phyloP scores from a whole-genome alignment of 352 stramenopile genomes.

The Phytopythium montanum region DNA sequence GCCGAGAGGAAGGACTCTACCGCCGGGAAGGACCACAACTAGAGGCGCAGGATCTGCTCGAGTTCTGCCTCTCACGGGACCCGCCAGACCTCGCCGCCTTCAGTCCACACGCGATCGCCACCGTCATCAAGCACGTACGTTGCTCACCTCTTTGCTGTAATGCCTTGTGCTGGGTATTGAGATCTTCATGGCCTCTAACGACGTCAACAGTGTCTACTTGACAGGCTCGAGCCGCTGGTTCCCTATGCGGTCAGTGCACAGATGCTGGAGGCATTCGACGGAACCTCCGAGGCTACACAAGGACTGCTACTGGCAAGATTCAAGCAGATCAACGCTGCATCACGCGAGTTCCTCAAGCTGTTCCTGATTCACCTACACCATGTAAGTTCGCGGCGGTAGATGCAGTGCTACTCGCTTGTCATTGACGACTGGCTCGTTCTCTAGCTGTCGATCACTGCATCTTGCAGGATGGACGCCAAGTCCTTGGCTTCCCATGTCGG shows the following conservation, averaged over 20 bases:
- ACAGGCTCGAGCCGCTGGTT: slow-evolving; percentile 41
- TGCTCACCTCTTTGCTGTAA: too few relatives aligned
- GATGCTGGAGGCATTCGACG: slow-evolving; percentile 24
- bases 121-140: slow-evolving; percentile 36
- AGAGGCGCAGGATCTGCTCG: slow-evolving; percentile 25
- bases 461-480: slow-evolving; percentile 38
- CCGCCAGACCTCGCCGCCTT: slow-evolving; percentile 35
- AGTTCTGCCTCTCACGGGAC: slow-evolving; percentile 10
- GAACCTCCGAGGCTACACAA: slow-evolving; percentile 10
- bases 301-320: slow-evolving; percentile 19
- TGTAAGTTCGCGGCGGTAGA: slow-evolving; percentile 19
- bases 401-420: not conserved
- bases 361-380: slow-evolving; percentile 45
- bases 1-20: slow-evolving; percentile 48
- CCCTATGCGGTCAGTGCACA: slow-evolving; percentile 27
- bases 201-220: slow-evolving; percentile 11
- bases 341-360: slow-evolving; percentile 42
- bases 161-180: too few relatives aligned
- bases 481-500: slow-evolving; percentile 37
- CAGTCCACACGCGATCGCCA: slow-evolving; percentile 41
- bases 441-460: slow-evolving; percentile 35
- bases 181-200: not conserved
- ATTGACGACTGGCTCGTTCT: not conserved
- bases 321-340: slow-evolving; percentile 28
- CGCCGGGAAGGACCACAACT: slow-evolving; percentile 18